A percentile compares a stretch with the other conserved stretches of the same genome.
phyloP scores from a whole-genome alignment of 1,284 basidiomycete species.

The Psilocybe mexicana region DNA sequence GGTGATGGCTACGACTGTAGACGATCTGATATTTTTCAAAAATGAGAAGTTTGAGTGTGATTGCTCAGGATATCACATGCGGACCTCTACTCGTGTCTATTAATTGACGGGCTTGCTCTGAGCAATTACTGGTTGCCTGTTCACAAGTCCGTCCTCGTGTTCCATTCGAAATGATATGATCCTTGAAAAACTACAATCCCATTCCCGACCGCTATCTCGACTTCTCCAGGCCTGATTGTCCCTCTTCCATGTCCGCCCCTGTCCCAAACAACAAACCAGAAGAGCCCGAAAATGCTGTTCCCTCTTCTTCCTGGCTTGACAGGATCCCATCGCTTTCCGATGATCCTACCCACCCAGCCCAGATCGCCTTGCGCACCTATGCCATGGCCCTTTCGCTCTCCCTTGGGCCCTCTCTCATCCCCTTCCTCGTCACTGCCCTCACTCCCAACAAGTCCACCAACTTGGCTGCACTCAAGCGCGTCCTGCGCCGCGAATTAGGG shows the following conservation, averaged over 20 bases:
- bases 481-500: slow-evolving; percentile 56
- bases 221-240: neutral
- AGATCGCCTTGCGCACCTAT: slow-evolving; percentile 66
- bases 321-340: slow-evolving; percentile 30
- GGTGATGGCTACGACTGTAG: neutral
- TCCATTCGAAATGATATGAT: slow-evolving; percentile 1
- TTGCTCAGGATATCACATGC: slow-evolving; percentile 3
- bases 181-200: neutral
- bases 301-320: slow-evolving; percentile 19
- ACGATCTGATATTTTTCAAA: neutral
- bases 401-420: slow-evolving; percentile 61
- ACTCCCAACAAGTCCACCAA: slow-evolving; percentile 21
- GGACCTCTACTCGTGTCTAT: neutral
- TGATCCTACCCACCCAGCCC: slow-evolving; percentile 52
- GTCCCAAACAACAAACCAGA: neutral
- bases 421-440: slow-evolving; percentile 42
- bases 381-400: slow-evolving; percentile 65
- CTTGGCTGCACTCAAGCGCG: slow-evolving; percentile 35
- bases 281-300: neutral
- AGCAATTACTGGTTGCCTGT: neutral
- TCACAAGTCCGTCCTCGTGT: neutral
- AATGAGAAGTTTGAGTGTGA: neutral
- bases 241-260: neutral
- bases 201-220: neutral
- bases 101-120: neutral